phyloP scores from a whole-genome alignment of 208 protist genomes.

The Acanthamoeba healyi region DNA sequence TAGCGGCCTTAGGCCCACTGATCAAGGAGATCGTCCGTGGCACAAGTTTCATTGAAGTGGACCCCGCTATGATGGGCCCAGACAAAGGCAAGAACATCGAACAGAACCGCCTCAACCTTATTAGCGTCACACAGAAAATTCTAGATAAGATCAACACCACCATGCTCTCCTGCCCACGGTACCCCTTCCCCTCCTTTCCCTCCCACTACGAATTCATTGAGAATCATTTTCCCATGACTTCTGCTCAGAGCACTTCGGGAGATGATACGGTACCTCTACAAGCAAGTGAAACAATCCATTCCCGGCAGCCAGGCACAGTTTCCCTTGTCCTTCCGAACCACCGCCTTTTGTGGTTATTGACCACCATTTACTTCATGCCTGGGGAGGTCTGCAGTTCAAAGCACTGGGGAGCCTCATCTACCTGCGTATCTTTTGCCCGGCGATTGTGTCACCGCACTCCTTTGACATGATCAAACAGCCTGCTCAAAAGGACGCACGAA shows the following conservation, averaged over 20 bases:
- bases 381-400: background rate
- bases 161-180: slow-evolving; percentile 23
- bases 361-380: background rate
- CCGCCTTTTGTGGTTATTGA: no score
- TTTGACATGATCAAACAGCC: slow-evolving; percentile 49
- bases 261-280: slow-evolving; percentile 19
- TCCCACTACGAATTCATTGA: no score
- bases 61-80: background rate
- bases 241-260: background rate
- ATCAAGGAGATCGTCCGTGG: slow-evolving; percentile 1
- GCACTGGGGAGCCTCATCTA: slow-evolving; percentile 38
- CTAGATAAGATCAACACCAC: slow-evolving; percentile 31
- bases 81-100: background rate
- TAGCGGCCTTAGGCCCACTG: background rate
- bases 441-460: slow-evolving; percentile 29
- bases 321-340: no score
- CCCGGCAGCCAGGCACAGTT: slow-evolving; percentile 22
- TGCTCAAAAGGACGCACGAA: background rate
- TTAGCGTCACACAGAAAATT: background rate
- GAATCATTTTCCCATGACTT: no score
- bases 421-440: slow-evolving; percentile 36
- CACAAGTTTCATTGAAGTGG: background rate
- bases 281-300: background rate
- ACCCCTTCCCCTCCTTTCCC: background rate
- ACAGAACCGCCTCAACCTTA: slow-evolving; percentile 49